Percentiles rank a stretch among this genome's conserved stretches.
Conservation (phyloP, 179 eudicot species). For the Heliamphora ciliata region DNA sequence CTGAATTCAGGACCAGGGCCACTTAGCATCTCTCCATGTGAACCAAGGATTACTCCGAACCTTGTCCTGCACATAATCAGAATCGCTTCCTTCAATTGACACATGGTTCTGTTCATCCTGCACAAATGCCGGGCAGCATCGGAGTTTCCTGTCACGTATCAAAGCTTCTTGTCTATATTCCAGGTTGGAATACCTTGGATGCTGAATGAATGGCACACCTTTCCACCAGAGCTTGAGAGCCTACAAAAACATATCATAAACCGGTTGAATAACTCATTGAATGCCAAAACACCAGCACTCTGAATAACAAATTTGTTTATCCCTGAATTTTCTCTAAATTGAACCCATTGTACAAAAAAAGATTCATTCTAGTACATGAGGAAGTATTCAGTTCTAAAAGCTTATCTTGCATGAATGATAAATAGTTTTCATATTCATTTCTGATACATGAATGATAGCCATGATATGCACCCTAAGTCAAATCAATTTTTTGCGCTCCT, state of each 20-base stretch:
- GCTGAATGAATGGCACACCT: conserved; percentile 60
- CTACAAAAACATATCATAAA: conserved; percentile 25
- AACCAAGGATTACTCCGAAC: conserved; percentile 33
- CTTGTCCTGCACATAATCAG: conserved; percentile 11
- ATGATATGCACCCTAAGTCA: background rate
- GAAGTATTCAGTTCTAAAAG: background rate
- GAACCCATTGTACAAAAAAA: background rate
- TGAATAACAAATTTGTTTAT: background rate
- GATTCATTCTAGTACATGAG: background rate
- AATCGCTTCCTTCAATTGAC: conserved; percentile 17
- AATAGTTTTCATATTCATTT: background rate
- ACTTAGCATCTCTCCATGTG: conserved; percentile 76
- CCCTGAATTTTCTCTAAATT: background rate
- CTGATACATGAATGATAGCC: background rate
- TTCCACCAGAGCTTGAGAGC: conserved; percentile 97
- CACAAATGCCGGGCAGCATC: conserved; percentile 26
- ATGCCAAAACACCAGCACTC: background rate
- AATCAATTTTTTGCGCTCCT: background rate
- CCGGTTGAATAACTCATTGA: too few species aligned
- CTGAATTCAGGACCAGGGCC: conserved; percentile 72
- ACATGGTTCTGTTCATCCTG: conserved; percentile 9
- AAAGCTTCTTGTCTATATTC: conserved; percentile 60
- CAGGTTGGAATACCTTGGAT: conserved; percentile 64
- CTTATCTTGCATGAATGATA: background rate
- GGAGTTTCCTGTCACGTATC: conserved; percentile 42